Evolutionary conservation across 345 rosid species (phyloP).

Genomic region (Eucalyptus pumila): DNA sequence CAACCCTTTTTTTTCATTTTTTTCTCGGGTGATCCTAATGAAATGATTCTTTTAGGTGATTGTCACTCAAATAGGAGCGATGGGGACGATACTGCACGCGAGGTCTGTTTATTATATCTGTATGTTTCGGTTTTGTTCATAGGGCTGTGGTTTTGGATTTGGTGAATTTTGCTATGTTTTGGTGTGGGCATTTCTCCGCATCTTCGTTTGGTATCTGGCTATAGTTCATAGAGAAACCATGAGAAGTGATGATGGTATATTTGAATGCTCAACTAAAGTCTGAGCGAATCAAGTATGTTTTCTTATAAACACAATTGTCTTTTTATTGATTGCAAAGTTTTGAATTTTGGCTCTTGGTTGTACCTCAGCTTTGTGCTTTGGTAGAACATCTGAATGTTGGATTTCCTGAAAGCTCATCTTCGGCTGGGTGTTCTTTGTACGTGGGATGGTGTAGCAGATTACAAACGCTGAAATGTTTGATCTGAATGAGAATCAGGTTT

Average conservation of each 20-base stretch:
- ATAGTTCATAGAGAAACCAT: background rate
- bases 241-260: background rate
- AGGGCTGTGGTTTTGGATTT: background rate
- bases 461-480: background rate
- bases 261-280: background rate
- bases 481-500: background rate
- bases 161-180: background rate
- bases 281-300: background rate
- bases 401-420: background rate
- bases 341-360: background rate
- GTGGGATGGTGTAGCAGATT: background rate
- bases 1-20: background rate
- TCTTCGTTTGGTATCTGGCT: background rate
- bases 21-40: background rate
- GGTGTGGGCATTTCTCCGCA: background rate
- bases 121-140: background rate
- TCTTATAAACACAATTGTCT: background rate
- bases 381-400: background rate
- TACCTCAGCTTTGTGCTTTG: background rate
- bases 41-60: slow-evolving; percentile 39
- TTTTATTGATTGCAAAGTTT: background rate
- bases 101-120: slow-evolving; percentile 19
- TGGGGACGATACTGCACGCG: slow-evolving; percentile 87
- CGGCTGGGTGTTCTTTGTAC: background rate
- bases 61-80: slow-evolving; percentile 77